These are phyloP conservation scores for Camillea tinctor DNA, from an alignment of 2,329 filamentous ascomycete genomes.

Conservation along the genomic window DNA sequence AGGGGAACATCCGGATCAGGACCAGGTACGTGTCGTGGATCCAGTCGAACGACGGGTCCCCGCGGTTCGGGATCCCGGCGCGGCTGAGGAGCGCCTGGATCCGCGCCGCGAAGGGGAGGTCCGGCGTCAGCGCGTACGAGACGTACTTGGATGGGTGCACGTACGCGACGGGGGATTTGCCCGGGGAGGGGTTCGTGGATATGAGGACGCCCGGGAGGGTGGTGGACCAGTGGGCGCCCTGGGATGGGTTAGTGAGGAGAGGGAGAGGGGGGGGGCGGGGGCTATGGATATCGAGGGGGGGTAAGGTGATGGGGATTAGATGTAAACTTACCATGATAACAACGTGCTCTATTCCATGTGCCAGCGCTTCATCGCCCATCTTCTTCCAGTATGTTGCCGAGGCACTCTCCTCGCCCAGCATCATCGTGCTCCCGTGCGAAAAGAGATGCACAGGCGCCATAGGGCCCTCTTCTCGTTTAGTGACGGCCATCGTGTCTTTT, in stretches of 20 bases:
- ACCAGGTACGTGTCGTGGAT: conserved; percentile 72
- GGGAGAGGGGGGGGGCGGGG: background rate
- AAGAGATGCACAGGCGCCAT: conserved; percentile 63
- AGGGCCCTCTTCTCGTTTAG: conserved; percentile 8
- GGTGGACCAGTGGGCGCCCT: conserved; percentile 67
- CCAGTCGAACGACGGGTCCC: conserved; percentile 63
- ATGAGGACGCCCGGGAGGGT: conserved; percentile 57
- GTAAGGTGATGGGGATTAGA: background rate
- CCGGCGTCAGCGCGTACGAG: conserved; percentile 59
- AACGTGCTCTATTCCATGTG: conserved; percentile 58
- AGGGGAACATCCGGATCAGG: conserved; percentile 68
- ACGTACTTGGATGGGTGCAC: conserved; percentile 65
- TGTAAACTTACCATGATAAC: conserved; percentile 57
- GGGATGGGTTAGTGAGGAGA: conserved; percentile 1
- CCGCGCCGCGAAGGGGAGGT: conserved; percentile 50
- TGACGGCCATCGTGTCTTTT: conserved; percentile 10
- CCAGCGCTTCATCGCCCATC: conserved; percentile 61
- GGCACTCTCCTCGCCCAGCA: conserved; percentile 62
- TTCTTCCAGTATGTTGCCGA: conserved; percentile 66
- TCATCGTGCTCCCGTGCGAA: conserved; percentile 71
- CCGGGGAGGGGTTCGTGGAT: conserved; percentile 57
- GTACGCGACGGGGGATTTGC: conserved; percentile 64
- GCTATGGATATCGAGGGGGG: background rate
- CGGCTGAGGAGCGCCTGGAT: conserved; percentile 50
- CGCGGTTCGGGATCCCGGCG: conserved; percentile 52